Conservation (phyloP, 352 stramenopile species). For the Pseudoperonospora humuli region DNA sequence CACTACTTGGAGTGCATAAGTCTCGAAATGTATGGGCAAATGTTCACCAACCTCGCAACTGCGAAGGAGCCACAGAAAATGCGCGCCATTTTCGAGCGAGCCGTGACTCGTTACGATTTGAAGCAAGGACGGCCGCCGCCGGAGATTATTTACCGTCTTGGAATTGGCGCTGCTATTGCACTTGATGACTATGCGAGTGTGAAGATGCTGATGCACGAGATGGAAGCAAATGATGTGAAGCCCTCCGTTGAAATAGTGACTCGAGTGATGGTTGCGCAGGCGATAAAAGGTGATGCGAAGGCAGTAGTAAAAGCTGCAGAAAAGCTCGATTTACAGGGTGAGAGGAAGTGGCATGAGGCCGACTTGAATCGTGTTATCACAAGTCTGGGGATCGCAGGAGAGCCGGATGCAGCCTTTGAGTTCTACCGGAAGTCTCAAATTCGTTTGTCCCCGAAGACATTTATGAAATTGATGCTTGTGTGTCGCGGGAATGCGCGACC, state of each 20-base stretch:
- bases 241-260: constrained; percentile 37
- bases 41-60: constrained; percentile 29
- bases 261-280: constrained; percentile 37
- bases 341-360: constrained; percentile 32
- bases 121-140: constrained; percentile 16
- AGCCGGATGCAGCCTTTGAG: constrained; percentile 42
- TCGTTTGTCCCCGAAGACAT: constrained; percentile 33
- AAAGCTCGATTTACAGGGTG: constrained; percentile 20
- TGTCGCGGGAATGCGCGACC: constrained; percentile 31
- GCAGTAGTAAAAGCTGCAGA: constrained; percentile 28
- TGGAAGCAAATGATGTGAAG: constrained; percentile 20
- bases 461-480: constrained; percentile 41
- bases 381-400: constrained; percentile 30
- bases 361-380: constrained; percentile 47
- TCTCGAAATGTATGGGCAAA: constrained; percentile 36
- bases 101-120: constrained; percentile 20
- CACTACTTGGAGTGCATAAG: constrained; percentile 25
- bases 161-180: constrained; percentile 34
- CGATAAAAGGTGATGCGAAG: constrained; percentile 24
- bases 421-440: constrained; percentile 45
- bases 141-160: constrained; percentile 57
- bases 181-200: constrained; percentile 26
- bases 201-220: constrained; percentile 29
- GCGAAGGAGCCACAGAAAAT: constrained; percentile 17
- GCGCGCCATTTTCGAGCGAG: constrained; percentile 26